A percentile compares a stretch with the other conserved stretches of the same genome.
Conservation (phyloP, 371 early-diverging fungal genomes). For the Apophysomyces sp. region DNA sequence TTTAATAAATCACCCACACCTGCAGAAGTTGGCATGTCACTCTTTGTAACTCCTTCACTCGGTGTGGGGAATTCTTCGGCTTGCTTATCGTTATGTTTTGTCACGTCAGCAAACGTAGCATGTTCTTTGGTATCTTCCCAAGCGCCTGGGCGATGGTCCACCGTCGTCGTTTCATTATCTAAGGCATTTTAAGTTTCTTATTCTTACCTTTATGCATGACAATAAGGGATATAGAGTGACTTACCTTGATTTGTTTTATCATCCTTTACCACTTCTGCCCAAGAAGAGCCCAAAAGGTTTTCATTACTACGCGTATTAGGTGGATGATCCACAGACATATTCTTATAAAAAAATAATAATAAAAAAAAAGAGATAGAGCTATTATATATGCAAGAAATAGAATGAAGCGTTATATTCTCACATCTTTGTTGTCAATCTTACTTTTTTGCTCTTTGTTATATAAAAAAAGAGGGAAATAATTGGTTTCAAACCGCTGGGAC, state of each 20-base stretch:
- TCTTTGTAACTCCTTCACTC: conserved; percentile 11
- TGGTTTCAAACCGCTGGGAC: neutral
- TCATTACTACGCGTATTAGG: neutral
- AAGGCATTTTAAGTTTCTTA: neutral
- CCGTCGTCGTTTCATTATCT: neutral
- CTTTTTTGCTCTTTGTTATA: neutral
- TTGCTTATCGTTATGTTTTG: conserved; percentile 20
- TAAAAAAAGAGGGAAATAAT: neutral
- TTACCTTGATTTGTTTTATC: conserved; percentile 2
- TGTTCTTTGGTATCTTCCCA: conserved; percentile 14
- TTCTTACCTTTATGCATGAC: no score
- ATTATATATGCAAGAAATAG: neutral
- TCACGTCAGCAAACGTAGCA: conserved; percentile 26
- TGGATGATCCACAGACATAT: neutral
- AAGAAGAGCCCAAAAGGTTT: conserved; percentile 16
- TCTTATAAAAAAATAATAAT: no score
- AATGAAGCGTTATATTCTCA: neutral
- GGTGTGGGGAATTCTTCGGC: conserved; percentile 36
- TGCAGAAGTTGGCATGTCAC: conserved; percentile 14
- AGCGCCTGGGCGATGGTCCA: conserved; percentile 12
- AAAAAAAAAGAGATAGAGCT: neutral
- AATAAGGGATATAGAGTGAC: no score
- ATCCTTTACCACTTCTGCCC: conserved; percentile 29
- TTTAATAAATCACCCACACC: conserved; percentile 35
- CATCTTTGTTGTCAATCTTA: neutral